A percentile compares a stretch with the other conserved stretches of the same genome.
Evolutionary conservation across 2,329 filamentous ascomycete species (phyloP).

Genomic region (Chaetomiaceae sp.): DNA sequence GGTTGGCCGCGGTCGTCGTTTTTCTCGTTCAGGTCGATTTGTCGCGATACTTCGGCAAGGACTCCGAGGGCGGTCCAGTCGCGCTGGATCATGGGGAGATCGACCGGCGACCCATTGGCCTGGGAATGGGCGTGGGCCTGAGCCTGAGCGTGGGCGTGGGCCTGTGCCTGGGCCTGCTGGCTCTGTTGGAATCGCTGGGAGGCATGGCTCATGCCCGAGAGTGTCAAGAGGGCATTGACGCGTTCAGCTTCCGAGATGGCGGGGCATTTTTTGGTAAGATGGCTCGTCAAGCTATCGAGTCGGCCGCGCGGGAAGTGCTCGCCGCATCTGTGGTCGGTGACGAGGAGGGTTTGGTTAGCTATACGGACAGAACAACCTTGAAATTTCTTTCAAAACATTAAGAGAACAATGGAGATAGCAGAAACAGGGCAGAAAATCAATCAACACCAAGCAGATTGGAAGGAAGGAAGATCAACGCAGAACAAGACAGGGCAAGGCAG

Average conservation of each 20-base stretch:
- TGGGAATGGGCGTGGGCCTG: conserved; percentile 22
- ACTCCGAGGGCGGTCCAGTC: conserved; percentile 78
- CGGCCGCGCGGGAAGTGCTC: conserved; percentile 88
- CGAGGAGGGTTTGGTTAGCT: not conserved
- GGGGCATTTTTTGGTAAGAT: conserved; percentile 83
- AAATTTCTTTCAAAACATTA: too few species aligned
- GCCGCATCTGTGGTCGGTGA: conserved; percentile 50
- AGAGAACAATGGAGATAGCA: too few species aligned
- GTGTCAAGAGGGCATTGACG: conserved; percentile 66
- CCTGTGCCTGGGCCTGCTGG: conserved; percentile 26
- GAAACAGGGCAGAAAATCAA: too few species aligned
- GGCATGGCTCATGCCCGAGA: conserved; percentile 63
- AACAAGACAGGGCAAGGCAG: not conserved
- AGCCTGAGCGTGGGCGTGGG: conserved; percentile 24
- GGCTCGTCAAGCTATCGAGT: conserved; percentile 73
- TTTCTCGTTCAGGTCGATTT: conserved; percentile 64
- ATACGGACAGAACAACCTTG: too few species aligned
- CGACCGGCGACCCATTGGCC: conserved; percentile 27
- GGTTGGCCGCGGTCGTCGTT: conserved; percentile 46
- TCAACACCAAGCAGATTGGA: too few species aligned
- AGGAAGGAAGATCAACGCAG: not conserved
- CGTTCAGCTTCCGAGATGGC: conserved; percentile 70
- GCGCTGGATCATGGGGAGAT: conserved; percentile 37
- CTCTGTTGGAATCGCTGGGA: conserved; percentile 27
- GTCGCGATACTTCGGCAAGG: conserved; percentile 80